Evolutionary conservation across 495 filamentous ascomycete genomes (phyloP), one percentile per base, ranked within the genome.

Genomic region (Ascodesmis nigricans): DNA sequence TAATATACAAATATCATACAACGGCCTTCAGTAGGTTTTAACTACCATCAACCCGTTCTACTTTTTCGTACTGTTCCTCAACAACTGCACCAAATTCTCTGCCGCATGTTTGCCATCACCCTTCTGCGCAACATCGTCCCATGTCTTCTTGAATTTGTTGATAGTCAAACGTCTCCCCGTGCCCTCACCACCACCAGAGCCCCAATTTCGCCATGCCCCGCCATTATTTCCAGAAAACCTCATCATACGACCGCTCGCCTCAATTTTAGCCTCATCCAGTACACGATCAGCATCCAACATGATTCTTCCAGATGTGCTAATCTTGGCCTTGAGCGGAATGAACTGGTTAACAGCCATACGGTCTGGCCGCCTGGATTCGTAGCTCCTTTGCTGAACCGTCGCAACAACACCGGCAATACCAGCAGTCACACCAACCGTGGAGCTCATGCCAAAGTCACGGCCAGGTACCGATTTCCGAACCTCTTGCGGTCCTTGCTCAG

Each of bases 401-500:
- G 48, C 49, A 2, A 51, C 44, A 9, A 52, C 30, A 17, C 49
- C 49, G 11, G 36, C 49, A 14, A 52, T 7, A 16, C 49, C 49
- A 15, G 35, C 39, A 23, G 52, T 48, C 13, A 18, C 44, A 20
- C 42, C 45, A 2, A 34, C 43, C 1, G 15, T 32, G 9, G 33
- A 19, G 31, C 40, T 21, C 26, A 37, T 41, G 20, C 52, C 53
- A 8, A 66, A 53, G 26, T 55, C 61, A 36, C 87, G 67, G 2
- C 74, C 75, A 48, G 67, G 55, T 2, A 87, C 62, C 0, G 78
- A 67, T 5, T 68, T 44, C 38, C 66, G 63, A 22, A 58, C 44
- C 9, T 57, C 56, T 48, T 79, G 76, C 5, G 81, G 83, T 2
- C 87, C 87, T 45, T 73, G 70, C n/a, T 68, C 38, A 0, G 87